phyloP scores from a whole-genome alignment of 2,329 filamentous ascomycete species.

The Fusarium dlaminii region DNA sequence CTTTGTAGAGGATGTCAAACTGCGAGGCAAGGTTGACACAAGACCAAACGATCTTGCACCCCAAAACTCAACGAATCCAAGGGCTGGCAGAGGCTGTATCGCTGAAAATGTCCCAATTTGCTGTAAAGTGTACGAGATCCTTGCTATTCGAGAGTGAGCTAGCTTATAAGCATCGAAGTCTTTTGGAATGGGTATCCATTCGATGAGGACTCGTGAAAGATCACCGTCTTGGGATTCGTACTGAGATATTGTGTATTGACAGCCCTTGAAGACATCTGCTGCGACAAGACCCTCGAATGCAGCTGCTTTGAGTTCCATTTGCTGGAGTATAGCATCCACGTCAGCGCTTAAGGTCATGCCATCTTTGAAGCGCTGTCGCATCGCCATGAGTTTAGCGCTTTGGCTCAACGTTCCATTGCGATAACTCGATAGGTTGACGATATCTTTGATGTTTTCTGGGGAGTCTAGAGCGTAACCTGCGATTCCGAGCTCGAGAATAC shows the following conservation, averaged over 20 bases:
- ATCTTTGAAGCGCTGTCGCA: neutral
- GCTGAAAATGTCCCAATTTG: neutral
- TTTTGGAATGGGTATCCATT: neutral
- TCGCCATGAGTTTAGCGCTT: neutral
- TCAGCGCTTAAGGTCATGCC: rapidly evolving
- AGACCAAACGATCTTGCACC: neutral
- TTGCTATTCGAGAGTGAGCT: neutral
- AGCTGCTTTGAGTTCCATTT: neutral
- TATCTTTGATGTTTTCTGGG: neutral
- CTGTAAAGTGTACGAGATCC: neutral
- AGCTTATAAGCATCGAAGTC: neutral
- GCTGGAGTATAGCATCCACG: neutral
- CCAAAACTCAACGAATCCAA: neutral
- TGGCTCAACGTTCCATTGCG: neutral
- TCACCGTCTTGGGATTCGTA: neutral
- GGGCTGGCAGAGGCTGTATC: neutral
- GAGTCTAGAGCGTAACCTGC: neutral
- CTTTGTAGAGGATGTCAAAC: neutral
- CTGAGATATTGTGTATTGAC: neutral
- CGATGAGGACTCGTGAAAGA: neutral
- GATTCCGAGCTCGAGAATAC: neutral
- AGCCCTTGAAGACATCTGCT: neutral
- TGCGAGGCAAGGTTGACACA: neutral
- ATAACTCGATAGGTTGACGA: neutral
- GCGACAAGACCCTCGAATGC: neutral